These are phyloP conservation scores for Mycena alexandri DNA, from an alignment of 768 basidiomycete species.

Conservation along the genomic window DNA sequence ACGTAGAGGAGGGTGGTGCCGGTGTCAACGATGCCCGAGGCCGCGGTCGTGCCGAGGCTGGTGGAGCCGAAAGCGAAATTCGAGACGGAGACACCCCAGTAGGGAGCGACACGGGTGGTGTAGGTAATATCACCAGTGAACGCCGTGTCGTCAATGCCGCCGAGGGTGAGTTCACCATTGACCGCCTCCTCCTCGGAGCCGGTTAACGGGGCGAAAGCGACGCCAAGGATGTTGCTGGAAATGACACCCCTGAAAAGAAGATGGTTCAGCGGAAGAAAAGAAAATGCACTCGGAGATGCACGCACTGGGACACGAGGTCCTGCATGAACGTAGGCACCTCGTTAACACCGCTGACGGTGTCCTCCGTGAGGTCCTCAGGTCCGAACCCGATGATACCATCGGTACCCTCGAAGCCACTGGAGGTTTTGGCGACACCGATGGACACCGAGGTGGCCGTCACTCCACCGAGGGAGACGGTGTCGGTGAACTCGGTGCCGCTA, in stretches of 20 bases:
- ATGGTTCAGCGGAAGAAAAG: not conserved
- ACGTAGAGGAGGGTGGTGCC: too few relatives aligned
- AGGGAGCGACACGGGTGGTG: too few relatives aligned
- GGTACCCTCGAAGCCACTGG: conserved; percentile 1
- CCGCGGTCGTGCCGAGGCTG: too few relatives aligned
- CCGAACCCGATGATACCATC: conserved; percentile 26
- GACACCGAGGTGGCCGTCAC: not conserved
- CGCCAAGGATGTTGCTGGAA: too few relatives aligned
- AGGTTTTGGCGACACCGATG: conserved; percentile 3
- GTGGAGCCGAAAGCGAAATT: too few relatives aligned
- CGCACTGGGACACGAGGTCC: conserved; percentile 9
- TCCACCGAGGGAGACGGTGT: conserved; percentile 10
- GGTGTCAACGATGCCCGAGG: too few relatives aligned
- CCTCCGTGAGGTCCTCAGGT: conserved; percentile 10
- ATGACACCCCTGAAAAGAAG: not conserved
- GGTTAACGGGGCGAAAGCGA: too few relatives aligned
- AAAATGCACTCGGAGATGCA: not conserved
- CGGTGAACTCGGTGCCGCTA: conserved; percentile 20
- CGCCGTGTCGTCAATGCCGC: not conserved
- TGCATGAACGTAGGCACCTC: conserved; percentile 11
- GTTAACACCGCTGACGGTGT: conserved; percentile 7
- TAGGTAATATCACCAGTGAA: conserved; percentile 5
- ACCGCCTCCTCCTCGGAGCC: not conserved
- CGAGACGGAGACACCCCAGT: too few relatives aligned
- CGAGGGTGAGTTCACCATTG: conserved; percentile 16